Evolutionary conservation across 2,329 filamentous ascomycete species (phyloP).

Genomic region (Fusarium gaditjirri): DNA sequence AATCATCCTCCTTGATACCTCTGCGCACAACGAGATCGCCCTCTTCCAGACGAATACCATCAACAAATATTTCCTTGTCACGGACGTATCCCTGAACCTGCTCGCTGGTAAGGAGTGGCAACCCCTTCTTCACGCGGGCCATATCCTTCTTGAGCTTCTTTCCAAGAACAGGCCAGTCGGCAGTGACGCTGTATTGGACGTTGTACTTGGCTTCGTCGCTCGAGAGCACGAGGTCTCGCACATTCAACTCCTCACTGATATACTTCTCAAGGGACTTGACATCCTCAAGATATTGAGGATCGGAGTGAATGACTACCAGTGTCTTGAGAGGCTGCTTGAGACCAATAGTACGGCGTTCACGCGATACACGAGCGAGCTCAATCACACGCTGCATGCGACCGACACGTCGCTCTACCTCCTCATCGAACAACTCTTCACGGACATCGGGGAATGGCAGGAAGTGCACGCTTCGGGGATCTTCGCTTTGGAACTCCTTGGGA

Average conservation of each 20-base stretch:
- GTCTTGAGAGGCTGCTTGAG: conserved; percentile 93
- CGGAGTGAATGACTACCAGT: conserved; percentile 86
- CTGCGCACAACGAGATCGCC: conserved; percentile 84
- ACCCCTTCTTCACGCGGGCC: conserved; percentile 87
- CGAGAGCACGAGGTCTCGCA: conserved; percentile 85
- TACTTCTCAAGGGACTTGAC: conserved; percentile 87
- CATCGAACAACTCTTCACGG: conserved; percentile 86
- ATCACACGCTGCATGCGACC: conserved; percentile 95
- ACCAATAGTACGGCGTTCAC: conserved; percentile 85
- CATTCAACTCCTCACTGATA: conserved; percentile 90
- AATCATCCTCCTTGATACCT: conserved; percentile 77
- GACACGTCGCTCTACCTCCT: conserved; percentile 85
- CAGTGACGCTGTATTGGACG: conserved; percentile 88
- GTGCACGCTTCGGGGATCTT: conserved; percentile 88
- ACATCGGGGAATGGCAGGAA: conserved; percentile 93
- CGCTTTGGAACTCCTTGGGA: conserved; percentile 72
- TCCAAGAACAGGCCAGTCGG: conserved; percentile 93
- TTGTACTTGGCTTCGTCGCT: conserved; percentile 91
- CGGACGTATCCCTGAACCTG: conserved; percentile 83
- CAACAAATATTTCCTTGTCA: conserved; percentile 80
- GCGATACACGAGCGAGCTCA: conserved; percentile 85
- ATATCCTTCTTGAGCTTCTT: conserved; percentile 98
- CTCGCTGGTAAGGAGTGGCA: conserved; percentile 80
- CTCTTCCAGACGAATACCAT: conserved; percentile 83
- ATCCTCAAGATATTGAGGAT: conserved; percentile 85